Evolutionary conservation across 2,329 filamentous ascomycete species (phyloP), one percentile per base, ranked within the genome.

Genomic region (Xylariaceae sp.): DNA sequence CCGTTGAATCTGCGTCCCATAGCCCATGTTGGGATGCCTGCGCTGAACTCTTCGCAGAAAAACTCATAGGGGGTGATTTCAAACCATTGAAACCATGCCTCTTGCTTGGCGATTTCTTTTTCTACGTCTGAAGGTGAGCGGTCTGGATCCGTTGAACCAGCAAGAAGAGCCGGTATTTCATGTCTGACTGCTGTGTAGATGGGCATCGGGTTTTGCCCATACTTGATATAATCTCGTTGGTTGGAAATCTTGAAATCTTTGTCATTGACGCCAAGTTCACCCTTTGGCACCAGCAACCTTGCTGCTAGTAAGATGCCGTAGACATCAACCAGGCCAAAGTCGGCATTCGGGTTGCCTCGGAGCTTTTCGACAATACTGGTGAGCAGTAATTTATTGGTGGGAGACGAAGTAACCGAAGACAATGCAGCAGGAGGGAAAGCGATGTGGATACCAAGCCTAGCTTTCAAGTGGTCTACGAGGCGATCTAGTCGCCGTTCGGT

Each of bases 21-120:
- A 6, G 90, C 89, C 90, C 92, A 99, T 0, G 89, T 96, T 0
- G 94, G 94, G 53, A 99, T 96, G 3, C 94, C 92, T 2, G 92
- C 90, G 19, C 80, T 80, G 44, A 96, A 85, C 63, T 96, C 92
- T 68, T 97, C 92, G 59, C 90, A 96, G 68, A 94, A 96, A 65
- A 96, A 86, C 66, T 97, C 92, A 63, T 95, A 96, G 0, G 92
- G 92, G 0, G 90, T 95, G 61, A 92, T 87, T 63, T 99, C 94
- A 59, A 94, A 96, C 92, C 94, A 97, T 62, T 99, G 92, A 61
- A 97, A 99, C 89, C 91, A 97, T 2, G 90, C 79, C 62, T 95
- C 87, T 52, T 77, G 76, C 62, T 71, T 82, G 11, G 78, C 73
- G 44, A 72, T 66, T 56, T 75, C 72, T 57, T 82, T 80, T 0